Evolutionary conservation across 129 eudicot species (phyloP).

Genomic region (Lonicera japonica): DNA sequence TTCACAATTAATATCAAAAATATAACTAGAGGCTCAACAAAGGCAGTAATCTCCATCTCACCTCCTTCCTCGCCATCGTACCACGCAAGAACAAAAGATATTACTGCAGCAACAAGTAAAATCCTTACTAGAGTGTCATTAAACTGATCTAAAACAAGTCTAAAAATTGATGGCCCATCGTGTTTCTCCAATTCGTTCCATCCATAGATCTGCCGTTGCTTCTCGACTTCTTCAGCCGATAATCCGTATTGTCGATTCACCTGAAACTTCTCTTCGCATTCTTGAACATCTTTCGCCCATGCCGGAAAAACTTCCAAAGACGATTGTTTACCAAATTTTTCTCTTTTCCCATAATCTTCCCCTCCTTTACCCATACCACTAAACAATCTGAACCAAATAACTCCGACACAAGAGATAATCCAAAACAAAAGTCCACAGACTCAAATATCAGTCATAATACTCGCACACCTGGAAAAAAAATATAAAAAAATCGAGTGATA

Average conservation of each 20-base stretch:
- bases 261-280: conserved; percentile 59
- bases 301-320: conserved; percentile 32
- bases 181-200: conserved; percentile 77
- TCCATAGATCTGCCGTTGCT: conserved; percentile 41
- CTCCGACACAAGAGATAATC: not conserved
- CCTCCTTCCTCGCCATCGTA: conserved; percentile 74
- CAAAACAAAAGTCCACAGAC: not conserved
- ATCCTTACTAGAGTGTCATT: conserved; percentile 83
- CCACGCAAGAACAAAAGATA: conserved; percentile 81
- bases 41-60: conserved; percentile 67
- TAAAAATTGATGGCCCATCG: conserved; percentile 57
- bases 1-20: conserved; percentile 71
- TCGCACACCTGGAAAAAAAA: not conserved
- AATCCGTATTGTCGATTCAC: conserved; percentile 57
- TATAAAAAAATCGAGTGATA: not conserved
- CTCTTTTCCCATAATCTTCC: conserved; percentile 41
- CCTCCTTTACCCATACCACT: conserved; percentile 65
- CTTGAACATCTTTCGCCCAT: conserved; percentile 65
- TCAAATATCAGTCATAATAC: not conserved
- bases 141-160: conserved; percentile 71
- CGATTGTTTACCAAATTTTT: conserved; percentile 15
- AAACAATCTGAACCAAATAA: too few species aligned
- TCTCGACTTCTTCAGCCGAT: conserved; percentile 47
- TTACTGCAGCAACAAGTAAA: conserved; percentile 69
- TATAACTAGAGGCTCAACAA: conserved; percentile 86